These are phyloP conservation scores for Copromyces sp. DNA, from an alignment of 495 filamentous ascomycete genomes.

Conservation along the genomic window DNA sequence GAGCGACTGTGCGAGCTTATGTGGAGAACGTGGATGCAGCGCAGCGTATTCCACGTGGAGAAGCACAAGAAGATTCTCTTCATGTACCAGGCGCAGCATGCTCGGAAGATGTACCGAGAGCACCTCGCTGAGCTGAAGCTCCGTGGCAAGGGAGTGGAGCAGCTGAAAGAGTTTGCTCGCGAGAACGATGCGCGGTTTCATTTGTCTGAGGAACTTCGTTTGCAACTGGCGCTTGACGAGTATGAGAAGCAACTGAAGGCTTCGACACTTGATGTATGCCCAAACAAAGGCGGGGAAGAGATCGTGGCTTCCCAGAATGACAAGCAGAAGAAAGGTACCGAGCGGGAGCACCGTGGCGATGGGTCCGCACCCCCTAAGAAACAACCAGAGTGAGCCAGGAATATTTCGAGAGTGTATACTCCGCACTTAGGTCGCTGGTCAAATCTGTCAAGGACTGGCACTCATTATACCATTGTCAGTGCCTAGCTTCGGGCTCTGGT, in stretches of 20 bases:
- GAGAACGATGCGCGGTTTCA: not conserved
- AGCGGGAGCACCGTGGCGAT: not conserved
- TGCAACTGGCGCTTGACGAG: not conserved
- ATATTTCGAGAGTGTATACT: not conserved
- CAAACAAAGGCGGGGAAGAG: not conserved
- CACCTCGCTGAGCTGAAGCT: not conserved
- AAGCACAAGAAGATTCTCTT: not conserved
- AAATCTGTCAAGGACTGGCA: not conserved
- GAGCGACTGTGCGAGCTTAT: not conserved
- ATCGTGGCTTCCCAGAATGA: not conserved
- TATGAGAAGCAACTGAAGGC: not conserved
- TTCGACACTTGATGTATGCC: not conserved
- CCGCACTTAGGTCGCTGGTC: not conserved
- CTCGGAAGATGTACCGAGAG: not conserved
- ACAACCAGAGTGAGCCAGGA: not conserved
- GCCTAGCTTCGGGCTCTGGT: not conserved
- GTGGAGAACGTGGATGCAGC: not conserved
- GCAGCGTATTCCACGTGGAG: not conserved
- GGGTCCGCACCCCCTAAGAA: not conserved
- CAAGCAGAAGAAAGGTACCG: not conserved
- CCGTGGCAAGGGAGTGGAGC: not conserved
- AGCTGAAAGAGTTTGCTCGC: not conserved
- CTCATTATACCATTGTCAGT: not conserved
- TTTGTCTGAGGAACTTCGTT: not conserved
- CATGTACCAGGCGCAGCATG: not conserved